phyloP scores from a whole-genome alignment of 169 alveolate genomes.

The Plasmodium gonderi region DNA sequence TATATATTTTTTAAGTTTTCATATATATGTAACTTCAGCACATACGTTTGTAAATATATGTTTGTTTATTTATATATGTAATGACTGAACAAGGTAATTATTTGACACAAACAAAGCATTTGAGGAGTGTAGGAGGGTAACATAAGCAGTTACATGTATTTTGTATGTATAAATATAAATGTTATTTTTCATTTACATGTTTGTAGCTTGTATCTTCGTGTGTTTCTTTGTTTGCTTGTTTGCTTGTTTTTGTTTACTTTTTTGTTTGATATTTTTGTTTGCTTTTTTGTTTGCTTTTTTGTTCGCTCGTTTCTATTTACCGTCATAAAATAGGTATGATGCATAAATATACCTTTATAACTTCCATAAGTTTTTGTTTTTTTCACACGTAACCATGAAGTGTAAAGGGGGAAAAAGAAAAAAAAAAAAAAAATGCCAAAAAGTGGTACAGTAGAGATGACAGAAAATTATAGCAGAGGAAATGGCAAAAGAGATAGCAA shows the following conservation, averaged over 20 bases:
- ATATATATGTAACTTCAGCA: background rate
- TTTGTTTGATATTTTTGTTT: too few species aligned
- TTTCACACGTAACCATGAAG: background rate
- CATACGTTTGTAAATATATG: too few species aligned
- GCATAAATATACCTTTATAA: background rate
- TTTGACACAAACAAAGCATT: too few species aligned
- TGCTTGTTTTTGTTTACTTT: too few species aligned
- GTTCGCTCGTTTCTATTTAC: background rate
- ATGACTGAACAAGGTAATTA: too few species aligned
- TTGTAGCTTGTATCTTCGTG: too few species aligned
- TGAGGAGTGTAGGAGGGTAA: too few species aligned
- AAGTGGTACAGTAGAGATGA: background rate
- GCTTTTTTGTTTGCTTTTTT: background rate
- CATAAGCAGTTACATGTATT: too few species aligned
- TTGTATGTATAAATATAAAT: too few species aligned
- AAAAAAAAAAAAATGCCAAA: background rate
- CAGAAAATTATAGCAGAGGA: background rate
- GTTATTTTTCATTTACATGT: too few species aligned
- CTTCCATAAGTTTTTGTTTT: background rate
- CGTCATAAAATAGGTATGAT: background rate
- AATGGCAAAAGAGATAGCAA: background rate
- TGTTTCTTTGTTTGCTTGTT: too few species aligned
- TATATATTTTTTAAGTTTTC: background rate
- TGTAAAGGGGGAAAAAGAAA: background rate
- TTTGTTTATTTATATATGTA: background rate